Percentiles rank a stretch among this genome's conserved stretches.
Conservation (phyloP, 2,329 filamentous ascomycete genomes). For the Zymoseptoria tritici region DNA sequence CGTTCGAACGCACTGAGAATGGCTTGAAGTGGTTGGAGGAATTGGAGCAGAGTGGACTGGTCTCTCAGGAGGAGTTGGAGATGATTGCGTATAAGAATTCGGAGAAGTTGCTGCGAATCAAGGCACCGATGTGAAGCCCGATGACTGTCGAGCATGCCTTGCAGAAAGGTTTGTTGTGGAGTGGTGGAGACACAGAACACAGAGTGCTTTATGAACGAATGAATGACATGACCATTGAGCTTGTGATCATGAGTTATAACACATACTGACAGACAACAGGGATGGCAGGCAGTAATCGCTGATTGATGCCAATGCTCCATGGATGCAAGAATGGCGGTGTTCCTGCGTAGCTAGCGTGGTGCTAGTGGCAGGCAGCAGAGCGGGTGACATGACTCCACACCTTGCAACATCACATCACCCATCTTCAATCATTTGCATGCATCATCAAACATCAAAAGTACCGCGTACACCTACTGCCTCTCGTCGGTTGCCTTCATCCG, state of each 20-base stretch:
- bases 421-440: background rate
- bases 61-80: conserved; percentile 44
- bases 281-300: background rate
- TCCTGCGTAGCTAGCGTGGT: background rate
- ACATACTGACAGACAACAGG: background rate
- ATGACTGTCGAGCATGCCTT: background rate
- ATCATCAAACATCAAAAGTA: background rate
- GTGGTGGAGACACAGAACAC: background rate
- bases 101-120: conserved; percentile 38
- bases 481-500: background rate
- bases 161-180: background rate
- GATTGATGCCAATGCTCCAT: background rate
- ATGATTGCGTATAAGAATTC: conserved; percentile 47
- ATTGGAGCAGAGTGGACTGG: conserved; percentile 44
- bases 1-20: conserved; percentile 46
- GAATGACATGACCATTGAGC: background rate
- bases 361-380: background rate
- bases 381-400: background rate
- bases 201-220: background rate
- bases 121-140: conserved; percentile 18
- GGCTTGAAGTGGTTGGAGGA: conserved; percentile 46
- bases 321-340: background rate
- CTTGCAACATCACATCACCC: background rate
- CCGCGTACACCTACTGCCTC: background rate
- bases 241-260: background rate